Evolutionary conservation across 129 eudicot genomes (phyloP).

Genomic region (Helianthus annuus): DNA sequence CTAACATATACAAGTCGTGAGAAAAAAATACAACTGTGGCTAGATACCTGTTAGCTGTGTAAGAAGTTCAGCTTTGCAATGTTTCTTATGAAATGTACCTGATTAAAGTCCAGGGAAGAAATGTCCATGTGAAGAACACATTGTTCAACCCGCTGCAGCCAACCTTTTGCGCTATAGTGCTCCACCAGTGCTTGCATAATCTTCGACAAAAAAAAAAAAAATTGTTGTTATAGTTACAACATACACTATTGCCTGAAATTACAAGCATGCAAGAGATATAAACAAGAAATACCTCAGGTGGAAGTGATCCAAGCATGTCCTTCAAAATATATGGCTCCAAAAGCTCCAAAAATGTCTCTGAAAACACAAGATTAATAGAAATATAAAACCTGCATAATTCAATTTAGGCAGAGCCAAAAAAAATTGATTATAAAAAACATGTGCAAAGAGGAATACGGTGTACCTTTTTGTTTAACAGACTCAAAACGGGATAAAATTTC

Average conservation of each 20-base stretch:
- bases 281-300: constrained; percentile 77
- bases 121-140: constrained; percentile 99
- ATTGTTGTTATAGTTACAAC: constrained; percentile 14
- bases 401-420: constrained; percentile 26
- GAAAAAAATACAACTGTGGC: neutral
- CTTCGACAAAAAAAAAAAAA: constrained; percentile 37
- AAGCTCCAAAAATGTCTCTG: constrained; percentile 97
- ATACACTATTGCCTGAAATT: neutral
- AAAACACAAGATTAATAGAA: constrained; percentile 14
- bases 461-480: constrained; percentile 85
- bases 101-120: constrained; percentile 93
- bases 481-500: constrained; percentile 65
- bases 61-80: constrained; percentile 14
- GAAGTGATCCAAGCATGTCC: constrained; percentile 95
- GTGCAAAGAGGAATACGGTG: constrained; percentile 8
- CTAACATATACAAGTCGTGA: constrained; percentile 39
- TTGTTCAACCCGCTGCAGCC: constrained; percentile 97
- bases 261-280: constrained; percentile 15
- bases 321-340: constrained; percentile 97
- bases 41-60: constrained; percentile 5
- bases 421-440: constrained; percentile 15
- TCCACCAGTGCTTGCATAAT: constrained; percentile 97
- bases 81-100: constrained; percentile 41
- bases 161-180: constrained; percentile 90
- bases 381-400: constrained; percentile 12